Base-by-base conservation (phyloP, 202 grass and related monocot genomes). In the Elaeis oleifera region DNA sequence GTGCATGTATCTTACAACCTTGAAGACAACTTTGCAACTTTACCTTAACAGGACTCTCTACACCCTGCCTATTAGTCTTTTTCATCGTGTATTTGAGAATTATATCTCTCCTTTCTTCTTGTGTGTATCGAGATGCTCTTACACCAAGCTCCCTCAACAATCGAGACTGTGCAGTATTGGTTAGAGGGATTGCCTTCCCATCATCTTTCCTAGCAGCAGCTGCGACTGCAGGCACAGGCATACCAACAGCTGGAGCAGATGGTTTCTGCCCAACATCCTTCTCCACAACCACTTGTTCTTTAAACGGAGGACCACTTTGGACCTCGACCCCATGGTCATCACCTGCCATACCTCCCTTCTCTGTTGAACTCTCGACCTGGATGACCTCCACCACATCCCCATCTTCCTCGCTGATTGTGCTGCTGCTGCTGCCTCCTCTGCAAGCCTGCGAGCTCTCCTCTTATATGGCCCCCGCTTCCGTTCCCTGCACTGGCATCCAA, bases 91-190 rank as follows among this genome's bases (percentile, higher is more conserved):
- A 90, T 50, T 87, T 95, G 55, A 62, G 27, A 58, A 95, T 76
- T 74, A 87, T 84, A 51, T 83, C 90, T 76, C 85, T 84, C 69
- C 86, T 87, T 49, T 95, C 90, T 54, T 81, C 83, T 18, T 78
- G 76, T 44, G 25, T 81, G 44, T 86, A 74, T 51, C 78, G 83
- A 1, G 78, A 86, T 0, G 65, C 78, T 50, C 64, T 80, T 36
- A 78, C 67, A 49, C 77, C 74, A 0, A 84, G 73, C 14, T 84
- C 80, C 25, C 70, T 84, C 70, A 74, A 53, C 15, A 64, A 32
- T 21, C 53, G 50, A 54, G 74, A 77, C 70, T 88, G 80, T 5
- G 44, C 32, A 26, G 73, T 39, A 58, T 60, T 71, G 5, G 51
- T 70, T 4, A 71, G 70, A 16, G 53, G 44, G 71, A 70, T 71